These are phyloP conservation scores for Phytophthora quininea DNA, from an alignment of 352 stramenopile species.

Conservation along the genomic window DNA sequence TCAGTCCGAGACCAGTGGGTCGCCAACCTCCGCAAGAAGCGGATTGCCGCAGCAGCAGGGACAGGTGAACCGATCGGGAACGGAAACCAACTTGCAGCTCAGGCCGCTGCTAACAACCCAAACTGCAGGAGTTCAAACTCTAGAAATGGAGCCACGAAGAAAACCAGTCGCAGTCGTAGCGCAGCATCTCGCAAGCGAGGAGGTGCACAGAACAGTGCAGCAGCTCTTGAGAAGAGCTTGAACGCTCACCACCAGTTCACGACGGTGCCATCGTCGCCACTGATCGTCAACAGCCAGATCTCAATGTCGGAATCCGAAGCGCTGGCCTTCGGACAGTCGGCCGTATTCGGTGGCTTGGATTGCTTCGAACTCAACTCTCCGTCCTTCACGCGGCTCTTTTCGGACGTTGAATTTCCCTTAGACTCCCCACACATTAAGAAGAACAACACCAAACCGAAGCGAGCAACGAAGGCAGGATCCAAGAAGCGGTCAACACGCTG, in stretches of 20 bases:
- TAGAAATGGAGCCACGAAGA: conserved; percentile 30
- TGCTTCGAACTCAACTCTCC: conserved; percentile 80
- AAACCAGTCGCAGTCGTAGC: conserved; percentile 32
- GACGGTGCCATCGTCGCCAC: conserved; percentile 25
- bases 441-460: conserved; percentile 50
- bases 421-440: conserved; percentile 32
- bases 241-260: conserved; percentile 42
- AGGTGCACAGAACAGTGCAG: conserved; percentile 20
- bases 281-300: conserved; percentile 40
- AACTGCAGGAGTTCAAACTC: conserved; percentile 23
- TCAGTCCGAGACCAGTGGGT: conserved; percentile 84
- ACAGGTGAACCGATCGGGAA: conserved; percentile 30
- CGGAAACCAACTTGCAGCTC: conserved; percentile 27
- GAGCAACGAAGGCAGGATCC: conserved; percentile 15
- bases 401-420: conserved; percentile 25
- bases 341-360: conserved; percentile 62
- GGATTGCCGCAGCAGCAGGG: conserved; percentile 40
- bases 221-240: conserved; percentile 40
- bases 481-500: conserved; percentile 73
- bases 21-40: conserved; percentile 86
- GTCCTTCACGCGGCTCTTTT: conserved; percentile 59
- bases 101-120: background rate
- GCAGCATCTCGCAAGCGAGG: conserved; percentile 15
- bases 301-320: conserved; percentile 30
- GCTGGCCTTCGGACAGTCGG: conserved; percentile 32